Evolutionary conservation across 768 basidiomycete genomes (phyloP), one percentile per base, ranked within the genome.

Genomic region (Nidula microcarpa): DNA sequence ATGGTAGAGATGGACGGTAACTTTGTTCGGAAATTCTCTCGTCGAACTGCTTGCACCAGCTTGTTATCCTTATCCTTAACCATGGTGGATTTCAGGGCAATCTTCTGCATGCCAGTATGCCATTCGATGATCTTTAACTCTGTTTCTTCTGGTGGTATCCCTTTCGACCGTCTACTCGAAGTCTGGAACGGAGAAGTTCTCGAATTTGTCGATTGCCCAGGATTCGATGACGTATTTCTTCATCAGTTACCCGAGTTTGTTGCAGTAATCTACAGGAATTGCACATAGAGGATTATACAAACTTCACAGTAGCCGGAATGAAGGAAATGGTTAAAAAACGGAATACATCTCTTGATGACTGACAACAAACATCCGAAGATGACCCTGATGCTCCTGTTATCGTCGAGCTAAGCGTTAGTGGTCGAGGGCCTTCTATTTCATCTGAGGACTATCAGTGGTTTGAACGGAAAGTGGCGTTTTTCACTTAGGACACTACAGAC

Each of bases 111-210:
- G 23, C 23, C 23, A 30, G 23, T 30, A 30, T 30, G 23, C 23
- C 4, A 30, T 30, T 30, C 23, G 23, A 30, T 30, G 23, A 30
- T 30, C 23, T 30, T 30, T 30, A 30, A 30, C 23, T 30, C 23
- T 30, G 23, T 30, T 30, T 30, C 4, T n/a, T n/a, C n/a, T n/a
- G n/a, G n/a, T n/a, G n/a, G n/a, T n/a, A n/a, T 30, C 23, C 23
- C 23, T 30, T 41, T 55, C 37, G 49, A 53, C 33, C 52, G 52
- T 18, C 51, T 54, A 6, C 46, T 61, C 10, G 51, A 37, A 41
- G 50, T 53, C 30, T 61, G 60, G 60, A 47, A 52, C 33, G 60
- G 60, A n/a, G 58, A 54, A 23, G 50, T 52, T 33, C 56, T 61
- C 17, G 57, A 54, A 33, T 45, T 57, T 33, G 50, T 55, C 17